Evolutionary conservation across 1,139 yeast genomes (phyloP), one percentile per base, ranked within the genome.

Genomic region (Protomyces arabidopsidicola): DNA sequence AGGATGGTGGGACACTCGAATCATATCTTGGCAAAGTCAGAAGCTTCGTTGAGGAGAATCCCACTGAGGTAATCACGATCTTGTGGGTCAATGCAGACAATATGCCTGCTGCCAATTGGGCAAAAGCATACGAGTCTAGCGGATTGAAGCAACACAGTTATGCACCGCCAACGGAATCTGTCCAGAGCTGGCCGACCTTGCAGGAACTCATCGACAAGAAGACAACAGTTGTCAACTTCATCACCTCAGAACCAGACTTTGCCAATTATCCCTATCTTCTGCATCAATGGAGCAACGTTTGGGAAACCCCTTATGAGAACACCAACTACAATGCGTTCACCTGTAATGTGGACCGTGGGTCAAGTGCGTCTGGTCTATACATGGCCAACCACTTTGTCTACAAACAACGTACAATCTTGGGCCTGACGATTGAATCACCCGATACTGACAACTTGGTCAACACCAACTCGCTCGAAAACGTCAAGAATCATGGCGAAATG

Each of bases 1-100:
- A 31, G 12, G 64, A 60, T 18, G 64, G 64, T 5, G 64, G 64
- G n/a, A 54, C 55, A n/a, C 59, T 60, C 27, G 64, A 54, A 22
- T 42, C 45, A 34, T 60, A 54, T 36, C 35, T 60, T 48, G 27
- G 53, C 53, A 53, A 59, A 45, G 63, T 59, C 45, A 34, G 45
- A n/a, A 27, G 31, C 42, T 59, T 55, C 51, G 58, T 59, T 6
- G 58, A 18, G 10, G 27, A 45, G 31, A 53, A 59, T 45, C 63
- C 63, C 18, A 34, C 36, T 2, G 63, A 59, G 14, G 58, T 59
- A n/a, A 45, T 59, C 54, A 59, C 63, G 16, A 53, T 59, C 14
- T 48, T 59, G 6, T 59, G 63, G 63, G 63, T 59, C 45, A 59
- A 59, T 27, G 45, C 57, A 24, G 63, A 59, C 18, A 45, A 45